Evolutionary conservation across 306 rosid genomes (phyloP), one percentile per base, ranked within the genome.

Genomic region (Rosa rugosa): DNA sequence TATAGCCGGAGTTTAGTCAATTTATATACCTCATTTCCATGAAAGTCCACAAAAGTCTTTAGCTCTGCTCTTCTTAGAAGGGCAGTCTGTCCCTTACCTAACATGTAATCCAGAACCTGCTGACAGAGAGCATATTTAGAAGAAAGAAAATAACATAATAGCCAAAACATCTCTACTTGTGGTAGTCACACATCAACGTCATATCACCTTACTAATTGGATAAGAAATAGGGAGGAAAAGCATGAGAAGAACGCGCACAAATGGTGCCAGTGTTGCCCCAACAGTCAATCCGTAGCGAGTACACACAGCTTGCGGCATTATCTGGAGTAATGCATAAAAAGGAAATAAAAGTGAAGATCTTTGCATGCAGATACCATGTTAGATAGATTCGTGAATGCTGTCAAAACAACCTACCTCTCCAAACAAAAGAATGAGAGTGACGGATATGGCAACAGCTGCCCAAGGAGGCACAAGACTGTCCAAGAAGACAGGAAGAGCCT

Each of bases 11-110:
- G 36, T 22, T 71, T 59, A 34, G 67, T 71, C 18, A 34, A 78
- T 71, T 41, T 71, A 56, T 69, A 64, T 83, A 95, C 99, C 99
- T 95, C 99, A 75, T 95, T 95, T 56, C 99, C 99, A 79, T 95
- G 99, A 86, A 95, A 95, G 85, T 84, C 82, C 75, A 95, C 98
- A 82, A 95, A 92, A 78, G 99, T 95, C 85, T 95, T 91, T 73
- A 95, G 97, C 87, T 95, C 99, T 27, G 99, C 99, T 85, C 99
- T 90, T 88, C 90, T 89, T 65, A 95, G 90, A 78, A 95, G 96
- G 71, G 90, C 99, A 68, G 93, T 86, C 49, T 95, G 97, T 77
- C 99, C 99, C 86, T 95, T 91, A 57, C 99, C 99, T 85, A 95
- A 81, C 99, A 95, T 91, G 90, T 93, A 89, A 83, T 95, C 99